These are phyloP conservation scores for Wickerhamomyces sp. DNA, from an alignment of 1,139 yeast genomes.

Conservation along the genomic window DNA sequence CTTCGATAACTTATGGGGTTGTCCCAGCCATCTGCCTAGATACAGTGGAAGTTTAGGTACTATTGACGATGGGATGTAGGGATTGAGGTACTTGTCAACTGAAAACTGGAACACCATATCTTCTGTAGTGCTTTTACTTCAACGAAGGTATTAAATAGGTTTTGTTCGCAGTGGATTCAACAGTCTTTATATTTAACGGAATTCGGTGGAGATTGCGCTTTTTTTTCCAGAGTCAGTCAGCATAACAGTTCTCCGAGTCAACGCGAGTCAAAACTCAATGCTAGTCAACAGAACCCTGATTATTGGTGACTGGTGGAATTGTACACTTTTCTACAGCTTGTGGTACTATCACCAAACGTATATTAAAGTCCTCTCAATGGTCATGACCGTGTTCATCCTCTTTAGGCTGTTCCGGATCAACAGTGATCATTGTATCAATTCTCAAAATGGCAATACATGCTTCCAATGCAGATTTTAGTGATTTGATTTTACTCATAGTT, in stretches of 20 bases:
- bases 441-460: slow-evolving; percentile 97
- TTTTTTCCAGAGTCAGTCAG: too few relatives aligned
- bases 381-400: slow-evolving; percentile 79
- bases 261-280: too few relatives aligned
- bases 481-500: slow-evolving; percentile 85
- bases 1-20: slow-evolving; percentile 10
- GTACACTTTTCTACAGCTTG: too few relatives aligned
- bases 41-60: not conserved
- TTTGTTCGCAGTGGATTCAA: too few relatives aligned
- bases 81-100: not conserved
- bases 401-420: slow-evolving; percentile 91
- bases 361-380: slow-evolving; percentile 15
- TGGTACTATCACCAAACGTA: not conserved
- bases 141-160: too few relatives aligned
- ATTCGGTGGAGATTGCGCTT: too few relatives aligned
- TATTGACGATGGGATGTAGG: not conserved
- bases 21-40: slow-evolving; percentile 6
- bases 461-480: slow-evolving; percentile 92
- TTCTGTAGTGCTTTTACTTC: too few relatives aligned
- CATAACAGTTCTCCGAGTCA: too few relatives aligned
- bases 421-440: slow-evolving; percentile 97
- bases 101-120: not conserved
- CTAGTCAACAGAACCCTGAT: too few relatives aligned
- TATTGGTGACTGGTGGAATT: too few relatives aligned
- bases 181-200: too few relatives aligned